These are phyloP conservation scores for Didymosphaeria variabile DNA, from an alignment of 2,329 filamentous ascomycete genomes.

Conservation along the genomic window DNA sequence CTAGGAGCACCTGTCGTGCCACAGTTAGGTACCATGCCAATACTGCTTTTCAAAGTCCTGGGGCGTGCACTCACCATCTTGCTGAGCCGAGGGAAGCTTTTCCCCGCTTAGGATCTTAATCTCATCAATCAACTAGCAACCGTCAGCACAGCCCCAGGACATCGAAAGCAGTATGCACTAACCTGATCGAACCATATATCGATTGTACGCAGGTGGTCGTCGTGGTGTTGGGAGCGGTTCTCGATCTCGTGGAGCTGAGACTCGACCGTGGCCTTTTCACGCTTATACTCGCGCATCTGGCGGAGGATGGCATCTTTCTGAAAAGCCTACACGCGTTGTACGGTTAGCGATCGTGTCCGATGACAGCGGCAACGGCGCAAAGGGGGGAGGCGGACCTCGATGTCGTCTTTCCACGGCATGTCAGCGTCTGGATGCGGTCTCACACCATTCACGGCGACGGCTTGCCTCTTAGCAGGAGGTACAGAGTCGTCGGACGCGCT, in stretches of 20 bases:
- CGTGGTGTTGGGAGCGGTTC: conserved; percentile 81
- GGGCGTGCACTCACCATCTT: conserved; percentile 24
- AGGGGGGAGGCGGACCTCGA: conserved; percentile 70
- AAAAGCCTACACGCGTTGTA: conserved; percentile 69
- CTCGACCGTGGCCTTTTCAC: conserved; percentile 84
- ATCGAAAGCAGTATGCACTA: conserved; percentile 45
- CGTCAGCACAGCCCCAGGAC: conserved; percentile 34
- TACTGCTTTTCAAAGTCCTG: conserved; percentile 5
- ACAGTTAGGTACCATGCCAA: conserved; percentile 4
- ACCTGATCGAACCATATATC: conserved; percentile 97
- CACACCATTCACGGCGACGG: conserved; percentile 75
- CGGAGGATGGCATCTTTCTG: conserved; percentile 97
- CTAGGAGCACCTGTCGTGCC: conserved; percentile 36
- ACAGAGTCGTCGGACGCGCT: conserved; percentile 84
- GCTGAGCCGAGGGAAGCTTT: conserved; percentile 33
- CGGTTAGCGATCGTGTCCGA: conserved; percentile 44
- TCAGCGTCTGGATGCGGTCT: conserved; percentile 72
- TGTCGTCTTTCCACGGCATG: conserved; percentile 75
- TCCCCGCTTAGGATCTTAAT: conserved; percentile 55
- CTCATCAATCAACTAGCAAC: conserved; percentile 57
- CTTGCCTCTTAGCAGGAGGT: conserved; percentile 91
- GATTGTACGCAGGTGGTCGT: conserved; percentile 89
- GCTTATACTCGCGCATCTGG: conserved; percentile 98
- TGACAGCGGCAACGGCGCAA: conserved; percentile 27
- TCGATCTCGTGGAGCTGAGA: conserved; percentile 80